A percentile compares a stretch with the other conserved stretches of the same genome.
These are phyloP conservation scores for Trametes cinnabarina DNA, from an alignment of 768 basidiomycete genomes.

Conservation along the genomic window DNA sequence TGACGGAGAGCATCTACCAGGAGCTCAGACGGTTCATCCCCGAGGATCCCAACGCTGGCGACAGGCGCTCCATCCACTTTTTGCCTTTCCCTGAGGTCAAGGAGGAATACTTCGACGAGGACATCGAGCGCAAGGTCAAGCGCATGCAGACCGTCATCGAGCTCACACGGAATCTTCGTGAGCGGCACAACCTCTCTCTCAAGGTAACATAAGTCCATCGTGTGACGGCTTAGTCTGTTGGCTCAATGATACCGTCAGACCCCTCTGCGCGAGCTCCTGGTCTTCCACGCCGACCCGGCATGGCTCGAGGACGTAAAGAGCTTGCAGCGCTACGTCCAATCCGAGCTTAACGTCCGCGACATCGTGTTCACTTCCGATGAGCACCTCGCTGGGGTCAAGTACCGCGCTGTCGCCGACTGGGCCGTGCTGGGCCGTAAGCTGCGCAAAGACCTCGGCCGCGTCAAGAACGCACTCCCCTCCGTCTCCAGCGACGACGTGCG, in stretches of 20 bases:
- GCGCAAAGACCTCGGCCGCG: conserved; percentile 85
- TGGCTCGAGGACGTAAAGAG: conserved; percentile 85
- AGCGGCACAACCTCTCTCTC: conserved; percentile 79
- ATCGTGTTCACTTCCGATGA: conserved; percentile 90
- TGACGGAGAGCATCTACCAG: conserved; percentile 96
- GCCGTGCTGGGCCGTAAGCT: conserved; percentile 90
- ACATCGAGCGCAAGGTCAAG: conserved; percentile 91
- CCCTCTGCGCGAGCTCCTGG: conserved; percentile 85
- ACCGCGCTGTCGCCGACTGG: conserved; percentile 94
- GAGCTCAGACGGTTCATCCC: conserved; percentile 84
- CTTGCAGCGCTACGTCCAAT: conserved; percentile 84
- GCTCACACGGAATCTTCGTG: conserved; percentile 83
- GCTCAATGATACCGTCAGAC: conserved; percentile 47
- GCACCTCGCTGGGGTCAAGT: conserved; percentile 78
- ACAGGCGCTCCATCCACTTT: conserved; percentile 94
- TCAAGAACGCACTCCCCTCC: conserved; percentile 81
- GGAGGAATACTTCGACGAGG: conserved; percentile 90
- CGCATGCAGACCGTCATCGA: conserved; percentile 96
- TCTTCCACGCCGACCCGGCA: conserved; percentile 85
- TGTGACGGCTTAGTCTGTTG: no score
- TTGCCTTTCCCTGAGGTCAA: conserved; percentile 90
- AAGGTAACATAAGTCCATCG: conserved; percentile 54
- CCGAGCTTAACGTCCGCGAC: conserved; percentile 93
- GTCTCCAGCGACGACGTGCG: conserved; percentile 84
- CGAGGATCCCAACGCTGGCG: conserved; percentile 62